Base-by-base conservation (phyloP, 164 flowering plant genomes). In the Liriodendron chinense region DNA sequence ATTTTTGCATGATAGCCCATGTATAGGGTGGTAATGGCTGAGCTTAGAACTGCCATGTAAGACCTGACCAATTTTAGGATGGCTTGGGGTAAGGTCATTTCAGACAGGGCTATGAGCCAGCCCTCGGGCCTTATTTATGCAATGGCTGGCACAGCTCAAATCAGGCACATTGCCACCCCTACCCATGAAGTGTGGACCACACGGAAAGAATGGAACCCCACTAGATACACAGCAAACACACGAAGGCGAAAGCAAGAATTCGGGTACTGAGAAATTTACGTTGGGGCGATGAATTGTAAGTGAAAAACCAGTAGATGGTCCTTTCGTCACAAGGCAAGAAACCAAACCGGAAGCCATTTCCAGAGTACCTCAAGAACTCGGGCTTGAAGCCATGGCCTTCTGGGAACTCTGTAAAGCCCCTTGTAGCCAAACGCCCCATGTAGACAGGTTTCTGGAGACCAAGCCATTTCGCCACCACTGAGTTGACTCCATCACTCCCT, bases 401-500 rank as follows among this genome's bases (percentile, higher is more conserved):
- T 18, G 64, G 63, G 74, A 76, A 85, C 61, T 74, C 67, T 47
- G 77, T 80, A 43, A 53, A n/a, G 16, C 87, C 92, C 65, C 94
- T 78, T 10, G 85, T 68, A 1, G 86, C 80, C 2, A 79, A 78
- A 70, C 90, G 81, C 49, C 88, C 85, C 0, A 79, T 23, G 14
- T 47, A 78, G 59, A 72, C 69, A 12, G 88, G 86, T 69, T 73
- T 79, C 50, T 77, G 69, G 24, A 90, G 79, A 18, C 88, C 87
- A 26, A 89, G 73, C 84, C 82, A 84, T 48, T 77, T 85, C 25
- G 86, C 80, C 65, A 87, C 87, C 65, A 81, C 78, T 3, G 88
- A 89, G 74, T 86, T 86, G 71, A 86, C 87, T 71, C 92, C 92
- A 75, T 89, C 92, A 73, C 89, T 83, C 26, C 90, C 88, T 28